phyloP scores from a whole-genome alignment of 176 grass and related monocot species.

The Avena sativa region DNA sequence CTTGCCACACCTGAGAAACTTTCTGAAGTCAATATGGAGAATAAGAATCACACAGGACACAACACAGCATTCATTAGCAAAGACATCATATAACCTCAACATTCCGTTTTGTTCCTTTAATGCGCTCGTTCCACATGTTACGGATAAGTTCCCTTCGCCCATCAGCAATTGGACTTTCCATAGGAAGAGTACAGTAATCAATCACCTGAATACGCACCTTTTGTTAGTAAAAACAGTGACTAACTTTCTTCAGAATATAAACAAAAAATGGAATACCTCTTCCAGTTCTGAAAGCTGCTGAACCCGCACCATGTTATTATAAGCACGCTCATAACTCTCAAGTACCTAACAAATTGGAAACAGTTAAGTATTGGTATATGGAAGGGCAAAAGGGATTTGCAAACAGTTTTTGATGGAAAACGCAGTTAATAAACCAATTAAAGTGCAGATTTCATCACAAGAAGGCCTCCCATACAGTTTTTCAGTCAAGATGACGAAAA shows the following conservation, averaged over 20 bases:
- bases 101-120: slow-evolving; percentile 92
- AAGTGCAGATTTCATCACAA: slow-evolving; percentile 2
- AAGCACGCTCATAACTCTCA: slow-evolving; percentile 98
- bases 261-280: slow-evolving; percentile 62
- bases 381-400: slow-evolving; percentile 36
- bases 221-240: slow-evolving; percentile 36
- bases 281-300: slow-evolving; percentile 97
- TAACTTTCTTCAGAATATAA: slow-evolving; percentile 27
- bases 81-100: slow-evolving; percentile 81
- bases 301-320: slow-evolving; percentile 99
- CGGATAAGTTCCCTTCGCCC: slow-evolving; percentile 92
- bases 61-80: slow-evolving; percentile 23
- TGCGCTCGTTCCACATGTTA: slow-evolving; percentile 99
- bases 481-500: background rate
- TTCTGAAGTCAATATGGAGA: slow-evolving; percentile 33
- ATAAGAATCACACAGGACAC: background rate
- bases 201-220: slow-evolving; percentile 67
- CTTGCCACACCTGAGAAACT: slow-evolving; percentile 93
- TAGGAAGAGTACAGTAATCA: slow-evolving; percentile 93
- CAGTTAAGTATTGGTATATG: slow-evolving; percentile 14
- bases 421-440: slow-evolving; percentile 21
- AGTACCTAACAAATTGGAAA: slow-evolving; percentile 65
- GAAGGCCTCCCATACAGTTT: slow-evolving; percentile 6
- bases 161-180: slow-evolving; percentile 76
- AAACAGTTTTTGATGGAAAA: slow-evolving; percentile 12